Evolutionary conservation across 129 eudicot species (phyloP).

Genomic region (Oenanthe sinensis): DNA sequence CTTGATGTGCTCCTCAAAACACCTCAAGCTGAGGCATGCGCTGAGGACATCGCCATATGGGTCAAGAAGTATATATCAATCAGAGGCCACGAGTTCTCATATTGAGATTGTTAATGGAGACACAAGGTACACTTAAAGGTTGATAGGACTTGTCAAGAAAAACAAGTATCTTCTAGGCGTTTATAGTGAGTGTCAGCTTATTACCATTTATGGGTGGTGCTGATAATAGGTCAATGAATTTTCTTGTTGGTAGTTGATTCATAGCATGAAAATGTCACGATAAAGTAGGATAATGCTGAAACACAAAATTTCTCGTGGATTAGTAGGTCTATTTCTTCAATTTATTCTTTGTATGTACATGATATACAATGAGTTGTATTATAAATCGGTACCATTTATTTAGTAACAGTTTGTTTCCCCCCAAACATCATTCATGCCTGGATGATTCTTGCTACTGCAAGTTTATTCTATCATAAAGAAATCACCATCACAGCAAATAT

Average conservation of each 20-base stretch:
- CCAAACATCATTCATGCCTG: neutral
- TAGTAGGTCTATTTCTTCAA: conserved; percentile 12
- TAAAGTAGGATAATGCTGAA: neutral
- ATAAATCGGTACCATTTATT: neutral
- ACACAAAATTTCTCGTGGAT: neutral
- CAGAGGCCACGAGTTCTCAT: conserved; percentile 82
- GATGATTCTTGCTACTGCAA: neutral
- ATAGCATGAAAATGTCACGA: neutral
- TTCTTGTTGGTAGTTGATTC: neutral
- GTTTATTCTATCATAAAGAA: neutral
- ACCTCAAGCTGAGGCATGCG: conserved; percentile 83
- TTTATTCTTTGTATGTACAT: conserved; percentile 16
- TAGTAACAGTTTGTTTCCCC: no score
- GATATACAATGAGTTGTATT: neutral
- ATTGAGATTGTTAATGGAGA: conserved; percentile 20
- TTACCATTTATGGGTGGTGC: neutral
- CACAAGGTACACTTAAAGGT: neutral
- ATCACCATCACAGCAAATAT: no score
- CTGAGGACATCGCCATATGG: conserved; percentile 89
- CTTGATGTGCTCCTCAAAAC: conserved; percentile 69
- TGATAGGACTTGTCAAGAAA: neutral
- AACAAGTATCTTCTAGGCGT: neutral
- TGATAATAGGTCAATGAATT: neutral
- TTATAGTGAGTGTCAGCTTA: neutral
- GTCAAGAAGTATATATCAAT: conserved; percentile 81